Evolutionary conservation across 2,329 filamentous ascomycete genomes (phyloP).

Genomic region (Colletotrichum sp.): DNA sequence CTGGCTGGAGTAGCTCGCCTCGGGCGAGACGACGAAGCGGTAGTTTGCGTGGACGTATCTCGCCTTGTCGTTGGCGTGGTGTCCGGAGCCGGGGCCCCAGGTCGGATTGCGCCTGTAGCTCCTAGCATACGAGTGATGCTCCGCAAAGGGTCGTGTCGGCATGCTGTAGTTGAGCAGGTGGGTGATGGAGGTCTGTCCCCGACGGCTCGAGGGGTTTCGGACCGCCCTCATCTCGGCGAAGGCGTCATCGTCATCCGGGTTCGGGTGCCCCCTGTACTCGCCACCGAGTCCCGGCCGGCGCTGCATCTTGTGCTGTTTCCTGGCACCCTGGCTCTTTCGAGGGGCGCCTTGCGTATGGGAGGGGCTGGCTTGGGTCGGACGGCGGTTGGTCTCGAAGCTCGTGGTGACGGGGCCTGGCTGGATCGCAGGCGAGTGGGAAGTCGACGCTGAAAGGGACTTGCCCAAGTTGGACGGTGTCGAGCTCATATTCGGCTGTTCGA

Average conservation of each 20-base stretch:
- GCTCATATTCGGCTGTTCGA: conserved; percentile 24
- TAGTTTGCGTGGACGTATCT: conserved; percentile 95
- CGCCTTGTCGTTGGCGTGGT: conserved; percentile 90
- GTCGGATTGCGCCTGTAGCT: conserved; percentile 74
- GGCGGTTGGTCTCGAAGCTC: conserved; percentile 57
- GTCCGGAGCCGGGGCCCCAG: conserved; percentile 87
- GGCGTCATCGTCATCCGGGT: conserved; percentile 79
- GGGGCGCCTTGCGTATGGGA: conserved; percentile 50
- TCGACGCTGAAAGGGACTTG: conserved; percentile 56
- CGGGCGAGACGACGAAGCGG: conserved; percentile 90
- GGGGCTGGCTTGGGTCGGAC: conserved; percentile 43
- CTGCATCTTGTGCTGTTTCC: conserved; percentile 85
- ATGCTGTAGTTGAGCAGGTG: conserved; percentile 92
- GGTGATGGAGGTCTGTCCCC: conserved; percentile 96
- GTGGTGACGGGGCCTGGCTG: conserved; percentile 48
- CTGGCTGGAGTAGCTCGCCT: conserved; percentile 79
- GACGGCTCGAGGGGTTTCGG: conserved; percentile 68
- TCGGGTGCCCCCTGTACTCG: conserved; percentile 34
- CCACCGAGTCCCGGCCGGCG: conserved; percentile 65
- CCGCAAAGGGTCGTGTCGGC: conserved; percentile 73
- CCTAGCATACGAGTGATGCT: conserved; percentile 55
- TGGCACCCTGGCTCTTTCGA: conserved; percentile 76
- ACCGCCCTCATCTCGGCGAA: conserved; percentile 78
- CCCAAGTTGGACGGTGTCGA: conserved; percentile 45
- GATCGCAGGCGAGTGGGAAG: conserved; percentile 44